Conservation (phyloP, 2,329 filamentous ascomycete genomes). For the Curvularia spicifera region DNA sequence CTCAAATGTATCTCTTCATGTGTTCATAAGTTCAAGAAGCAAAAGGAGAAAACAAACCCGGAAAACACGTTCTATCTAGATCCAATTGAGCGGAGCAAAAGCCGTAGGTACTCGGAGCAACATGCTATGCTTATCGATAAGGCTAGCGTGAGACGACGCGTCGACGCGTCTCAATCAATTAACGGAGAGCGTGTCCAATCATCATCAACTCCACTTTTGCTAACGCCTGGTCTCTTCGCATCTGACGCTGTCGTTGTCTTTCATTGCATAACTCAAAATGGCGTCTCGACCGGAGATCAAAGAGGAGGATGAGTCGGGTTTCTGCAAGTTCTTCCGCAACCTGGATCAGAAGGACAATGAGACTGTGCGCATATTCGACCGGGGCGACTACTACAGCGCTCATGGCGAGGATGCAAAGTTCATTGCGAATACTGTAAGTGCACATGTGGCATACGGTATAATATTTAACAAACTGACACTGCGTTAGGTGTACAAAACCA, state of each 20-base stretch:
- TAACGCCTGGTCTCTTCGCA: not conserved
- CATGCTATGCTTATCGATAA: slow-evolving; percentile 5
- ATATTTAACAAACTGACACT: not conserved
- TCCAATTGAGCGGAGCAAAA: not conserved
- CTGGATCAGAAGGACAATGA: slow-evolving; percentile 73
- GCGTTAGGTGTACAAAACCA: slow-evolving; percentile 88
- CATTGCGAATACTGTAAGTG: slow-evolving; percentile 74
- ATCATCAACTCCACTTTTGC: slow-evolving; percentile 1
- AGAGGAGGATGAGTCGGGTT: slow-evolving; percentile 95
- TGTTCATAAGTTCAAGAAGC: not conserved
- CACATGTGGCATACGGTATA: not conserved
- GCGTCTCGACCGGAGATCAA: slow-evolving; percentile 64
- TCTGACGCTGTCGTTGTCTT: not conserved
- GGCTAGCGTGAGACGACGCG: slow-evolving; percentile 11
- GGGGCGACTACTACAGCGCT: slow-evolving; percentile 95
- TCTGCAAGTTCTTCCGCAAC: slow-evolving; percentile 96
- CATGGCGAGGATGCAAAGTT: slow-evolving; percentile 85
- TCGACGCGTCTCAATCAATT: slow-evolving; percentile 15
- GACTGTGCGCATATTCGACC: slow-evolving; percentile 89
- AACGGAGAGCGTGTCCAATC: slow-evolving; percentile 11
- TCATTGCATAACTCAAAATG: slow-evolving; percentile 46
- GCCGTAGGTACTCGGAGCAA: not conserved
- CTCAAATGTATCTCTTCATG: not conserved
- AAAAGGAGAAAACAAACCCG: not conserved
- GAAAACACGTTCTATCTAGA: not conserved